Evolutionary conservation across 257 asterid genomes (phyloP).

Genomic region (Eustoma russellianum): DNA sequence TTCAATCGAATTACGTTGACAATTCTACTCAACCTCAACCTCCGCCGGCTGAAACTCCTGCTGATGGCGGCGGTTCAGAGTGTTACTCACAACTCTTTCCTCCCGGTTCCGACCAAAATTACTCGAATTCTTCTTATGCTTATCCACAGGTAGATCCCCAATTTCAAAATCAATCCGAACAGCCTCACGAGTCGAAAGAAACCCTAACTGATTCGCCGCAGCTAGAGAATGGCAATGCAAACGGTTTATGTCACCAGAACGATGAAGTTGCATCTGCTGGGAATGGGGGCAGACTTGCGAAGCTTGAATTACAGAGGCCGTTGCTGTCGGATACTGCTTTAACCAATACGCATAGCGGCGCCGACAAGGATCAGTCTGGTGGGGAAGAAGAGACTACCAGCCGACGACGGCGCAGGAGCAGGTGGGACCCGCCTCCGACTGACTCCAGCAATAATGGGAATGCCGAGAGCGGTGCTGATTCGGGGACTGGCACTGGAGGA

Average conservation of each 20-base stretch:
- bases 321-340: conserved; percentile 53
- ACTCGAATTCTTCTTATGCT: conserved; percentile 6
- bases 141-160: conserved; percentile 10
- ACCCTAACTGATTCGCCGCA: conserved; percentile 1
- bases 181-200: not conserved
- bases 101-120: conserved; percentile 19
- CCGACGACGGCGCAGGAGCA: conserved; percentile 58
- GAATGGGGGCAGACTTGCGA: conserved; percentile 19
- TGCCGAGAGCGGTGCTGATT: conserved; percentile 17
- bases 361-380: conserved; percentile 74
- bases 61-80: conserved; percentile 6
- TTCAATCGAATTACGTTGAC: conserved; percentile 53
- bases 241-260: conserved; percentile 2
- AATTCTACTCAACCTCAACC: conserved; percentile 28
- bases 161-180: conserved; percentile 2
- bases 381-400: conserved; percentile 84
- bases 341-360: conserved; percentile 60
- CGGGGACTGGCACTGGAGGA: conserved; percentile 45
- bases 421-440: conserved; percentile 86
- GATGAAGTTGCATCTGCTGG: conserved; percentile 11
- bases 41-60: conserved; percentile 18
- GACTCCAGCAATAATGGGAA: conserved; percentile 37
- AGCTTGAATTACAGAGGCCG: conserved; percentile 35
- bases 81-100: conserved; percentile 6
- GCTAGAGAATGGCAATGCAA: not conserved